phyloP scores from a whole-genome alignment of 2,329 filamentous ascomycete genomes.

The Ophiostoma himal-ulmi region DNA sequence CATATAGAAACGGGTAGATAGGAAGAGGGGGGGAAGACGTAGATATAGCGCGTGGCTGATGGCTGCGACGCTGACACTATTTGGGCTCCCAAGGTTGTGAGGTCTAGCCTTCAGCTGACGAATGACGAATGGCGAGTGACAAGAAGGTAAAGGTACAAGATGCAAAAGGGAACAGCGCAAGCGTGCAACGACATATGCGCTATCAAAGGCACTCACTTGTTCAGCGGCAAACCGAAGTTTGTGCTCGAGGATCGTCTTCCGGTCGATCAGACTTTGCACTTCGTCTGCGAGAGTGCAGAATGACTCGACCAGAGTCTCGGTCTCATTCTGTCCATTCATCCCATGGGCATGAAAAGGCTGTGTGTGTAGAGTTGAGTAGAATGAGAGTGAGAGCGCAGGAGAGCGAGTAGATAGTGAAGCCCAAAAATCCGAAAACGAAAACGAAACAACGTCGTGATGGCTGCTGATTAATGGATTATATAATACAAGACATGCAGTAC shows the following conservation, averaged over 20 bases:
- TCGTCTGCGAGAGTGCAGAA: constrained; percentile 61
- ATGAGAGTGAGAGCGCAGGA: background rate
- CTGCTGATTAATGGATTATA: constrained; percentile 10
- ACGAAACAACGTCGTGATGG: constrained; percentile 8
- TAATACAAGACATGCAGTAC: constrained; percentile 5
- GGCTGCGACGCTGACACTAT: background rate
- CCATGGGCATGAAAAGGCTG: constrained; percentile 28
- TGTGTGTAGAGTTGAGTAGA: background rate
- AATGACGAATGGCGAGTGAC: background rate
- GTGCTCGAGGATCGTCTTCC: constrained; percentile 60
- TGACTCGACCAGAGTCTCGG: constrained; percentile 56
- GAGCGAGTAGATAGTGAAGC: constrained; percentile 11
- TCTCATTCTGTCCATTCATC: constrained; percentile 42
- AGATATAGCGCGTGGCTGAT: background rate
- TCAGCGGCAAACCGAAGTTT: constrained; percentile 62
- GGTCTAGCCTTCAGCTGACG: constrained; percentile 1
- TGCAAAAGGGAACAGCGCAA: constrained; percentile 5
- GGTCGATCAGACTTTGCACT: constrained; percentile 57
- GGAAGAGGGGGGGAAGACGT: background rate
- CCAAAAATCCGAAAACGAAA: constrained; percentile 13
- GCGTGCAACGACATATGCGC: background rate
- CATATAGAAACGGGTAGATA: constrained; percentile 32
- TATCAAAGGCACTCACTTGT: constrained; percentile 46
- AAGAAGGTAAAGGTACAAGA: constrained; percentile 1
- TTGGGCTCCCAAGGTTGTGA: background rate